Evolutionary conservation across 192 early-diverging fungal genomes (phyloP).

Genomic region (Coemansia sp.): DNA sequence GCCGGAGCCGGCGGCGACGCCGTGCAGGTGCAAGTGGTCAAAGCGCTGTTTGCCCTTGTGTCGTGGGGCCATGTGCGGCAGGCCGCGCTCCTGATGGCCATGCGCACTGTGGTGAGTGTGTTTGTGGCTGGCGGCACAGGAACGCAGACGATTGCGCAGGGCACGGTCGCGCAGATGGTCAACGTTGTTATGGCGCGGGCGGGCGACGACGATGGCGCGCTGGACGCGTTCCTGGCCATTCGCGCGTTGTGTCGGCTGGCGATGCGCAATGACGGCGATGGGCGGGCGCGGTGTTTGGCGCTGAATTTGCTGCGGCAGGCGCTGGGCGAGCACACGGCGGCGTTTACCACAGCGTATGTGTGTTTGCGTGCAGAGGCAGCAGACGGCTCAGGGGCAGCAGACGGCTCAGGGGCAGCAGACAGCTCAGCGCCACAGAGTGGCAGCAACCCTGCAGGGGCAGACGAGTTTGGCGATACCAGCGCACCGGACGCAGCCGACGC

Average conservation of each 20-base stretch:
- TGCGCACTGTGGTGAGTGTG: constrained; percentile 85
- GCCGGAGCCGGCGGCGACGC: constrained; percentile 79
- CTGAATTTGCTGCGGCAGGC: constrained; percentile 77
- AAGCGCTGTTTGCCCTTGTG: constrained; percentile 83
- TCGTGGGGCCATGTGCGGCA: constrained; percentile 73
- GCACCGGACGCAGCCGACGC: constrained; percentile 32
- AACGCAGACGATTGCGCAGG: constrained; percentile 86
- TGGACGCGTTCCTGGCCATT: constrained; percentile 82
- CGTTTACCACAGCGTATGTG: constrained; percentile 68
- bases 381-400: neutral
- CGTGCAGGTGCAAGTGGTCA: constrained; percentile 89
- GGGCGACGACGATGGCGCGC: constrained; percentile 35
- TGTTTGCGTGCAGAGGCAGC: constrained; percentile 16
- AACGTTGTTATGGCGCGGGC: constrained; percentile 71
- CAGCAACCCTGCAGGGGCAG: constrained; percentile 4
- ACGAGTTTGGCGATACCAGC: constrained; percentile 49
- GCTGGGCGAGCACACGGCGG: constrained; percentile 69
- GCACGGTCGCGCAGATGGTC: constrained; percentile 87
- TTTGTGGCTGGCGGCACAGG: constrained; percentile 75
- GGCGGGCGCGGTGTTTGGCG: constrained; percentile 79
- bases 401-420: neutral
- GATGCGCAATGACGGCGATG: constrained; percentile 81
- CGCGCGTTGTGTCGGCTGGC: constrained; percentile 86
- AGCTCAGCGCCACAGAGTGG: neutral
- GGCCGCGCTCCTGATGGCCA: constrained; percentile 71